Conservation (phyloP, 768 basidiomycete genomes). For the Lentinula detonsa region DNA sequence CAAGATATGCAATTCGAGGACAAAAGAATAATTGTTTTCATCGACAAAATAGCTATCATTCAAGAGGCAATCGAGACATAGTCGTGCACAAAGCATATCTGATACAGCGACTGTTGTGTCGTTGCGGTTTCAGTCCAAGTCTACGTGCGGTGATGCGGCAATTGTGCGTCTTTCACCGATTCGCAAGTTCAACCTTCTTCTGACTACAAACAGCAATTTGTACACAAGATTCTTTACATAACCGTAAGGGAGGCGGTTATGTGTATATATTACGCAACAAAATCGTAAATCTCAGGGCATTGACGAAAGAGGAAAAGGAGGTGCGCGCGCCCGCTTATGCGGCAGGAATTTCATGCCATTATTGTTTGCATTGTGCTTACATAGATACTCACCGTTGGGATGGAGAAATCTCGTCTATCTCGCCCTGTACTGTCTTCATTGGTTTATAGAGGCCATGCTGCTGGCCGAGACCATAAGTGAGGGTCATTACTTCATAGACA, state of each 20-base stretch:
- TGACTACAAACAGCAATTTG: not conserved
- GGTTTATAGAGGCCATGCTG: conserved; percentile 64
- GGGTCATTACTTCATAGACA: conserved; percentile 63
- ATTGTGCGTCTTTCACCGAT: not conserved
- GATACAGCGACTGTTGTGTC: not conserved
- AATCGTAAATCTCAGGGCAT: not conserved
- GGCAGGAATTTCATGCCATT: not conserved
- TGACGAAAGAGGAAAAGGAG: not conserved
- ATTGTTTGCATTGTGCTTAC: not conserved
- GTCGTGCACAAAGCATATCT: not conserved
- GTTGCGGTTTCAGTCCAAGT: not conserved
- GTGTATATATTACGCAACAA: not conserved
- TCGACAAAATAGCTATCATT: not conserved
- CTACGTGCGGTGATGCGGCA: not conserved
- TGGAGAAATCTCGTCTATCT: conserved; percentile 1
- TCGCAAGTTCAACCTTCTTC: too few species aligned
- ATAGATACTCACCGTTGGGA: not conserved
- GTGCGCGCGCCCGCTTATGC: not conserved
- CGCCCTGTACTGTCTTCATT: conserved; percentile 32
- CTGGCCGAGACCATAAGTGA: conserved; percentile 80
- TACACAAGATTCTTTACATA: not conserved
- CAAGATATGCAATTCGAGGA: not conserved
- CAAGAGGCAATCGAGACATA: not conserved
- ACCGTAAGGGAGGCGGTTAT: too few species aligned
- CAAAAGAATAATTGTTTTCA: not conserved